phyloP scores from a whole-genome alignment of 75 land plant species.

The Cryptomeria japonica region DNA sequence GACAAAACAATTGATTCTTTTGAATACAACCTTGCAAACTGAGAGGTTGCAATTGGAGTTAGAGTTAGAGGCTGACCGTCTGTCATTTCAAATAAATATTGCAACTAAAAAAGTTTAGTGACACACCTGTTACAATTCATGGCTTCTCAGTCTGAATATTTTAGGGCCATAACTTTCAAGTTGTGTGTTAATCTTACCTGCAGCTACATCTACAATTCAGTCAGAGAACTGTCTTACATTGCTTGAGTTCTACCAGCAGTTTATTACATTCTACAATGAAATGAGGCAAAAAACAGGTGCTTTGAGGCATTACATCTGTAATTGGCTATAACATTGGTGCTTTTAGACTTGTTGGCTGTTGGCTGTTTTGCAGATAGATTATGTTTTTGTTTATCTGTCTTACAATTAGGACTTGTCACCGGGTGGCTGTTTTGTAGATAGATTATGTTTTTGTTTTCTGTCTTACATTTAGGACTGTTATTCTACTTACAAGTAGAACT shows the following conservation, averaged over 20 bases:
- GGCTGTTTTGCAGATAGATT: background rate
- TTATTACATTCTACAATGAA: background rate
- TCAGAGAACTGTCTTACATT: background rate
- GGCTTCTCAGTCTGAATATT: background rate
- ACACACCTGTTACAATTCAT: background rate
- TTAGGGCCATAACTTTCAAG: background rate
- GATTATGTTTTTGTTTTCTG: too few relatives aligned
- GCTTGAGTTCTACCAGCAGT: background rate
- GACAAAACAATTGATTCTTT: background rate
- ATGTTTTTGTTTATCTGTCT: background rate
- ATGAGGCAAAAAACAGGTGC: background rate
- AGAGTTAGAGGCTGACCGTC: background rate
- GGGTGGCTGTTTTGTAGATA: too few relatives aligned
- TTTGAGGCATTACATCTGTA: background rate
- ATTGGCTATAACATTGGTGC: background rate
- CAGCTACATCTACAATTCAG: background rate
- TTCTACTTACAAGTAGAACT: too few relatives aligned
- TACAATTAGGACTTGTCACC: too few relatives aligned
- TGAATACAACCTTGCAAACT: background rate
- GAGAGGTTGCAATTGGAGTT: background rate
- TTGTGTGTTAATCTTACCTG: background rate
- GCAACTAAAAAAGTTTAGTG: too few relatives aligned
- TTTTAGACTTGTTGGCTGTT: background rate
- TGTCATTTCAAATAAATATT: background rate
- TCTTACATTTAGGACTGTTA: too few relatives aligned